These are phyloP conservation scores for Pleurozium schreberi DNA, from an alignment of 225 moss, liverwort and hornwort species.

Conservation along the genomic window DNA sequence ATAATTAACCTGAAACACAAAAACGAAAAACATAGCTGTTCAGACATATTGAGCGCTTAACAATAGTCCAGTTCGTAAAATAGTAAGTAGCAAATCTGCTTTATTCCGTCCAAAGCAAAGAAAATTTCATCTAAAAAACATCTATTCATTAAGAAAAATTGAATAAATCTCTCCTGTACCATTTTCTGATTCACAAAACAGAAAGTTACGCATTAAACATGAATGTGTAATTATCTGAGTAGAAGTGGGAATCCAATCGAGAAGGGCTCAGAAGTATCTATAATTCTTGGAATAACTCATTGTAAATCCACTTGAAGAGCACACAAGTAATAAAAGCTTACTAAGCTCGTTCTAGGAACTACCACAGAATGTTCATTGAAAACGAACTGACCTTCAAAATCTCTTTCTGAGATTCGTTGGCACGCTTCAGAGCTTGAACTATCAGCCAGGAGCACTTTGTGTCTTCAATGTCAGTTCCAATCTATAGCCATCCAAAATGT, in stretches of 20 bases:
- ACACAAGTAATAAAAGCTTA: background rate
- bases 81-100: background rate
- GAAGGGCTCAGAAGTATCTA: background rate
- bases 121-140: background rate
- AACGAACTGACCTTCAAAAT: slow-evolving; percentile 31
- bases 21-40: background rate
- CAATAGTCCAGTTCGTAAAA: background rate
- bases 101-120: background rate
- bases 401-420: slow-evolving; percentile 63
- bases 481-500: slow-evolving; percentile 26
- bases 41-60: background rate
- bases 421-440: slow-evolving; percentile 78
- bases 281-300: background rate
- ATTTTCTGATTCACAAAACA: background rate
- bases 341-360: background rate
- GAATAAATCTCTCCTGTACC: background rate
- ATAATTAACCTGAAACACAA: slow-evolving; percentile 53
- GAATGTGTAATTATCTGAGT: background rate
- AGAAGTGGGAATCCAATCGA: background rate
- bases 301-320: background rate
- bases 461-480: slow-evolving; percentile 98
- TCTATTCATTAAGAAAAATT: background rate
- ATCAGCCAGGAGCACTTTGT: slow-evolving; percentile 98
- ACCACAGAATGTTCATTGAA: background rate
- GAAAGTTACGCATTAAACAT: background rate